Conservation (phyloP, 306 rosid species). For the Castanea mollissima region DNA sequence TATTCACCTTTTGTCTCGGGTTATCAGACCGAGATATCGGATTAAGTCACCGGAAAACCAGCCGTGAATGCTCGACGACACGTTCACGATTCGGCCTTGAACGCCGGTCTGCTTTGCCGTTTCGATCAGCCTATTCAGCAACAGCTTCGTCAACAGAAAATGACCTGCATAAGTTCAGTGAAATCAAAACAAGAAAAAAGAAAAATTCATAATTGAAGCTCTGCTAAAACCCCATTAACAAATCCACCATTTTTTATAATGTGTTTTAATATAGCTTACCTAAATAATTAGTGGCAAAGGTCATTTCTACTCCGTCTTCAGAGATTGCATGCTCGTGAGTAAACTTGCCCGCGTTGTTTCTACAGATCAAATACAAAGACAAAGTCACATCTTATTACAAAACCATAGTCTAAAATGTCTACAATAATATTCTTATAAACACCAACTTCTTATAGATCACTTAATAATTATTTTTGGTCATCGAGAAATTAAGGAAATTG, state of each 20-base stretch:
- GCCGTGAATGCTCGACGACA: slow-evolving; percentile 67
- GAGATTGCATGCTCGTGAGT: slow-evolving; percentile 66
- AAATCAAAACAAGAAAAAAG: not conserved
- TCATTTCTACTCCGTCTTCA: slow-evolving; percentile 85
- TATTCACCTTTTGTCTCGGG: slow-evolving; percentile 43
- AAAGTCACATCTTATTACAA: too few relatives aligned
- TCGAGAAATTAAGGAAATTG: not conserved
- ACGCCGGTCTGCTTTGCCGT: slow-evolving; percentile 63
- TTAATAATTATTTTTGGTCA: not conserved
- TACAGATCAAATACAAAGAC: slow-evolving; percentile 4
- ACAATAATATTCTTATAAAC: too few relatives aligned
- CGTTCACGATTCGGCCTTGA: slow-evolving; percentile 82
- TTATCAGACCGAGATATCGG: slow-evolving; percentile 59
- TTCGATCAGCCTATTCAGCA: slow-evolving; percentile 59
- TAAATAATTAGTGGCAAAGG: not conserved
- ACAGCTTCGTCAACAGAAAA: slow-evolving; percentile 71
- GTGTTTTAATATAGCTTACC: slow-evolving; percentile 13
- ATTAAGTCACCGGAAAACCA: slow-evolving; percentile 79
- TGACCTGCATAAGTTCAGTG: slow-evolving; percentile 48
- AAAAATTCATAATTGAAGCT: not conserved
- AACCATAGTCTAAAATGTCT: too few relatives aligned
- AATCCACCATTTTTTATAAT: not conserved
- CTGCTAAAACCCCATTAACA: not conserved
- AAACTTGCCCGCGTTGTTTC: slow-evolving; percentile 92
- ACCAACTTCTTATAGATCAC: not conserved